Percentiles rank a stretch among this genome's conserved stretches.
phyloP scores from a whole-genome alignment of 1,139 yeast genomes.

The Blastobotrys malaysiensis region DNA sequence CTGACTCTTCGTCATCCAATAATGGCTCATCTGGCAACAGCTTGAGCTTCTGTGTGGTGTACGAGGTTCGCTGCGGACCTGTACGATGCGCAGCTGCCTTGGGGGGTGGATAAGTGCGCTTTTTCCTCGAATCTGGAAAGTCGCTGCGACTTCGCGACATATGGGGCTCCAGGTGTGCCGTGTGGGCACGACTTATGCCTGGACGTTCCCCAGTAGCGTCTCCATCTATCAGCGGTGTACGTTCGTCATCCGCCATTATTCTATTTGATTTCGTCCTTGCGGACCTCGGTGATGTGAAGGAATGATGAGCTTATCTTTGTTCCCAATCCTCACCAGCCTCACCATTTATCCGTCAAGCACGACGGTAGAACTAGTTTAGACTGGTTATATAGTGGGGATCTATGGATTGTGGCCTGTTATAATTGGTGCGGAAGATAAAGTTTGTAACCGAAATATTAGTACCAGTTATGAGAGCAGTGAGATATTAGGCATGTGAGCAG shows the following conservation, averaged over 20 bases:
- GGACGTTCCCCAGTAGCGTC: slow-evolving; percentile 6
- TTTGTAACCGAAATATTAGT: too few relatives aligned
- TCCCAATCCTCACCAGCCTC: background rate
- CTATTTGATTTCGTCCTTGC: background rate
- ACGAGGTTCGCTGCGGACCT: slow-evolving; percentile 84
- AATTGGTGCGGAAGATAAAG: too few relatives aligned
- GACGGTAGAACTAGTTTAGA: too few relatives aligned
- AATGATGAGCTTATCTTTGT: background rate
- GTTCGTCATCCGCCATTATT: slow-evolving; percentile 3
- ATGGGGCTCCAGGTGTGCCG: slow-evolving; percentile 12
- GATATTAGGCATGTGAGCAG: too few relatives aligned
- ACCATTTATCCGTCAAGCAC: too few relatives aligned
- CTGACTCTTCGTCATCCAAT: slow-evolving; percentile 34
- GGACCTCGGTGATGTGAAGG: background rate
- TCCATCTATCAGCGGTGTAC: slow-evolving; percentile 2
- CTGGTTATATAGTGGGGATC: too few relatives aligned
- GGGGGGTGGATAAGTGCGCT: background rate
- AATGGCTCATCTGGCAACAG: slow-evolving; percentile 76
- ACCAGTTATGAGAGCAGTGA: too few relatives aligned
- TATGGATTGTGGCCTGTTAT: too few relatives aligned
- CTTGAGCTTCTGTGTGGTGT: slow-evolving; percentile 82
- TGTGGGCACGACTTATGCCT: slow-evolving; percentile 9
- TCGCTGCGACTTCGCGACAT: slow-evolving; percentile 8
- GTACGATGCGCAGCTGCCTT: slow-evolving; percentile 33
- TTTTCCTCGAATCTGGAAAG: slow-evolving; percentile 7